These are phyloP conservation scores for Xylariaceae sp. DNA, from an alignment of 2,329 filamentous ascomycete genomes.

Conservation along the genomic window DNA sequence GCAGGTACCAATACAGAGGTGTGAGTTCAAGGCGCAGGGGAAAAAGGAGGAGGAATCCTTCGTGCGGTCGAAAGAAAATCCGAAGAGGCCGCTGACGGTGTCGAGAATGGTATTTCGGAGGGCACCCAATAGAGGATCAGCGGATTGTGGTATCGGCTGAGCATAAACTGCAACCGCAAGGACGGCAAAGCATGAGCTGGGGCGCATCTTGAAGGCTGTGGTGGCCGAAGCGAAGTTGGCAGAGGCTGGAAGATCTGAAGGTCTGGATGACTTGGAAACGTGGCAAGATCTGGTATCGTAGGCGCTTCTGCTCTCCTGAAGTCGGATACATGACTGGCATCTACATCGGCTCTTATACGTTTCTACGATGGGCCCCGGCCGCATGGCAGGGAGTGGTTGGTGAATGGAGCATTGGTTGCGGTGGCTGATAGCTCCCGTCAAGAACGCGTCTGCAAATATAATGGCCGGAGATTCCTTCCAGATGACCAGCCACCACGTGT, in stretches of 20 bases:
- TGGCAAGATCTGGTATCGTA: neutral
- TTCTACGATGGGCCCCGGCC: neutral
- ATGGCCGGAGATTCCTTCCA: conserved; percentile 27
- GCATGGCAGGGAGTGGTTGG: neutral
- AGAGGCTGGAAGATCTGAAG: neutral
- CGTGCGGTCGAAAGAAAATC: neutral
- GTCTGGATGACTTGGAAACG: neutral
- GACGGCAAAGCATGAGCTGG: conserved; percentile 18
- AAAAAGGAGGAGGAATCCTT: neutral
- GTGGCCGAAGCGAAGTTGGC: neutral
- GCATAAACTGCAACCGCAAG: conserved; percentile 17
- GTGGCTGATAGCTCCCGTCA: conserved; percentile 1
- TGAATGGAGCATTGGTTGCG: neutral
- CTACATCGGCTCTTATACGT: conserved; percentile 12
- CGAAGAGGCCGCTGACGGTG: conserved; percentile 16
- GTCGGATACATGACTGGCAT: neutral
- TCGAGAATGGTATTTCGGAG: conserved; percentile 13
- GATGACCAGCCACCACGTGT: conserved; percentile 11
- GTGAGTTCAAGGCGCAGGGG: conserved; percentile 4
- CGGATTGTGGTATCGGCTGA: conserved; percentile 14
- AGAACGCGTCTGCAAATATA: conserved; percentile 18
- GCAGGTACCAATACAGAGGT: conserved; percentile 20
- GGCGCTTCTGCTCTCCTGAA: neutral
- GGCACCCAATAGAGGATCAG: conserved; percentile 6
- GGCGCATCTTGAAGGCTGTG: conserved; percentile 23